These are phyloP conservation scores for Coemansia sp. DNA, from an alignment of 192 early-diverging fungal genomes.

Conservation along the genomic window DNA sequence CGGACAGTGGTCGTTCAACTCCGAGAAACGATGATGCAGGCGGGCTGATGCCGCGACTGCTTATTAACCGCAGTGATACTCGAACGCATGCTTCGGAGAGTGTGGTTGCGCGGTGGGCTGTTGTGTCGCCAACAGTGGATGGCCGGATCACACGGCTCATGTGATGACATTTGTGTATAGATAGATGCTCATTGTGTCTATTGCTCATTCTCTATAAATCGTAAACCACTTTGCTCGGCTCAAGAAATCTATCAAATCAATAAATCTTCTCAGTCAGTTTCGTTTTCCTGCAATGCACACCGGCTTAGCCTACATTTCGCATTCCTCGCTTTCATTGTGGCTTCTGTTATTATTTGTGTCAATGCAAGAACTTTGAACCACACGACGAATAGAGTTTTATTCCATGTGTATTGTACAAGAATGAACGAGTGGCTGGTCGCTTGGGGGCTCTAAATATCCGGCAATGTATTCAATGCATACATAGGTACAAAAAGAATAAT, in stretches of 20 bases:
- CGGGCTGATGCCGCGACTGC: slow-evolving; percentile 35
- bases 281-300: too few species aligned
- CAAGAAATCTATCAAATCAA: not conserved
- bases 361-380: not conserved
- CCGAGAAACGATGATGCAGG: slow-evolving; percentile 39
- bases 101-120: slow-evolving; percentile 59
- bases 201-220: not conserved
- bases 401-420: not conserved
- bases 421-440: not conserved
- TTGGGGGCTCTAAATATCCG: not conserved
- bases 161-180: not conserved
- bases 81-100: slow-evolving; percentile 34
- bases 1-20: slow-evolving; percentile 13
- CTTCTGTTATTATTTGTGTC: too few species aligned
- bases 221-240: not conserved
- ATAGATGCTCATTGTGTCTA: not conserved
- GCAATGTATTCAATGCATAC: not conserved
- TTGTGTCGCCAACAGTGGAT: slow-evolving; percentile 56
- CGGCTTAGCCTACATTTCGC: too few species aligned
- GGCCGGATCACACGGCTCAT: slow-evolving; percentile 53
- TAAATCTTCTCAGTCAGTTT: not conserved
- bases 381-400: not conserved
- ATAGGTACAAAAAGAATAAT: not conserved
- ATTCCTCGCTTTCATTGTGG: too few species aligned
- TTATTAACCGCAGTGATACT: slow-evolving; percentile 35